Evolutionary conservation across 768 basidiomycete genomes (phyloP), one percentile per base, ranked within the genome.

Genomic region (Leucosporidium scottii): DNA sequence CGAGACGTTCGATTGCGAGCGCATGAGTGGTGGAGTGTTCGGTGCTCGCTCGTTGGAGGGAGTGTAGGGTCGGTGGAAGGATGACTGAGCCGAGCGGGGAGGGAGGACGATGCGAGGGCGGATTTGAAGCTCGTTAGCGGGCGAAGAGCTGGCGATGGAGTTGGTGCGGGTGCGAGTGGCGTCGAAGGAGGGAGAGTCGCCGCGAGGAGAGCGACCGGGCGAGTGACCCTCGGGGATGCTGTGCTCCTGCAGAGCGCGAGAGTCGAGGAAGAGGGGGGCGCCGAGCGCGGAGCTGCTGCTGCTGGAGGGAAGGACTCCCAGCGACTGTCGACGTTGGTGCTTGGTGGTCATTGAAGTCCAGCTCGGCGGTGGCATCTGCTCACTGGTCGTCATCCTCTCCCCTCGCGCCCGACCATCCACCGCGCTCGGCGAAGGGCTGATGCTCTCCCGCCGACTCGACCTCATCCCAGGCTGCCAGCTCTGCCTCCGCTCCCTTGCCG

Each of bases 81-180:
- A 13, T 7, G 57, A n/a, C 7, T 34, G 57, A 1, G 39, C 39
- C 39, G 39, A 44, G 15, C 31, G 57, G 13, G 30, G 57, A 23
- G 57, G 31, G 28, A 64, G 36, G 15, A 65, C 56, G 54, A 65
- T 59, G 23, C 47, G 44, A 20, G 64, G 64, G 23, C 64, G 64
- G 47, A 65, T 65, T 8, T 47, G 58, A 23, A 65, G 55, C 25
- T 65, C 64, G 6, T 50, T 2, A 13, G 49, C 50, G 39, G 27
- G 18, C 28, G 53, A 34, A 20, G 47, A 48, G 27, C 27, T 31
- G 23, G 49, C 48, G 21, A 31, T 5, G 7, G 62, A 54, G 23
- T 25, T 39, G 50, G 62, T 25, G 31, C 49, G 17, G 0, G 31
- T 27, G 1, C 62, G 30, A 21, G 34, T 17, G 30, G 34, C 50